Evolutionary conservation across 2,329 filamentous ascomycete genomes (phyloP).

Genomic region (Shiraia bambusicola): DNA sequence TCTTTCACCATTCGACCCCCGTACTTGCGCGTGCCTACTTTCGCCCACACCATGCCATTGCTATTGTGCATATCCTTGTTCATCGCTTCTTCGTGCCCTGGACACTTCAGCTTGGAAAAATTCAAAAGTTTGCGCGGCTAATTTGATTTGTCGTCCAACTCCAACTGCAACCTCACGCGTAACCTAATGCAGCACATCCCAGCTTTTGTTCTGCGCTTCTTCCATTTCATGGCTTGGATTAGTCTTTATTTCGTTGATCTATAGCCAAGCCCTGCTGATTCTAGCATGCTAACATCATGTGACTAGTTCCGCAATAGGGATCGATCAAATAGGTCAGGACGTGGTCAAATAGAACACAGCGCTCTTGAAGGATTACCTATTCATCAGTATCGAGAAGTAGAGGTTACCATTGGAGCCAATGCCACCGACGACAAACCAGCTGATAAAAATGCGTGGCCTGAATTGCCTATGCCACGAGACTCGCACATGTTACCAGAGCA

Average conservation of each 20-base stretch:
- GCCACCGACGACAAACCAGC: conserved; percentile 62
- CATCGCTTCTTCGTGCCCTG: no score
- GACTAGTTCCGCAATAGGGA: conserved; percentile 58
- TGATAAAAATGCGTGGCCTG: conserved; percentile 69
- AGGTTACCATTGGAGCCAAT: conserved; percentile 66
- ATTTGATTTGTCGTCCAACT: neutral
- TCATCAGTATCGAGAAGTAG: conserved; percentile 80
- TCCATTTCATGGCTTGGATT: neutral
- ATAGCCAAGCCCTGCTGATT: neutral
- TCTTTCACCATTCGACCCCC: neutral
- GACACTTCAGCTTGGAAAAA: no score
- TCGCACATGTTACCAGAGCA: conserved; percentile 73
- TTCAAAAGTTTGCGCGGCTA: neutral
- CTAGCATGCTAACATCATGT: conserved; percentile 23
- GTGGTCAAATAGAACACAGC: conserved; percentile 64
- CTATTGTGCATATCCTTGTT: conserved; percentile 3
- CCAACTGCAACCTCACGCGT: no score
- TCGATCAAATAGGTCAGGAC: conserved; percentile 59
- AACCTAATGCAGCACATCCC: no score
- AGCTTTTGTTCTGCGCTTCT: neutral
- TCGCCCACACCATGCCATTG: conserved; percentile 6
- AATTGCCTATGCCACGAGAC: conserved; percentile 87
- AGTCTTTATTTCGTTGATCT: neutral
- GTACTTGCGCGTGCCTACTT: conserved; percentile 1
- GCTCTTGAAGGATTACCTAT: conserved; percentile 76